Evolutionary conservation across 768 basidiomycete genomes (phyloP).

Genomic region (Leucocoprinus birnbaumii): DNA sequence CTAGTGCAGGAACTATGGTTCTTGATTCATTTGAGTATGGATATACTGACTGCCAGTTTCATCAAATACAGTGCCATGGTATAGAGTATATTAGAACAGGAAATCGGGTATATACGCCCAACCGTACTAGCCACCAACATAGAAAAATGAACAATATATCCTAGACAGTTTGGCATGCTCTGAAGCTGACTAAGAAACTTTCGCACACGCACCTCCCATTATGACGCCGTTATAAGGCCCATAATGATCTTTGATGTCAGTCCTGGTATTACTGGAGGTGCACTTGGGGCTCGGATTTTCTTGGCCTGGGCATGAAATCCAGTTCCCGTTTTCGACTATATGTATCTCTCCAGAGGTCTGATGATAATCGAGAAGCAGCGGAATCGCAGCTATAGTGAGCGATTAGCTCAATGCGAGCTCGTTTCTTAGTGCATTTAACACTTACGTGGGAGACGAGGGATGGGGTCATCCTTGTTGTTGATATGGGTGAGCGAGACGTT

Average conservation of each 20-base stretch:
- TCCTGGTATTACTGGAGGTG: constrained; percentile 39
- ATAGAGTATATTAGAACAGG: no score
- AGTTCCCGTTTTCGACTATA: constrained; percentile 43
- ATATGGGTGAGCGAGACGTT: constrained; percentile 50
- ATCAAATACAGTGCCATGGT: no score
- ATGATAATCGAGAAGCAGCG: constrained; percentile 35
- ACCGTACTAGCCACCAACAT: no score
- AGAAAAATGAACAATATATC: no score
- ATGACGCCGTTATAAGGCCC: constrained; percentile 25
- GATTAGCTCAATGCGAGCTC: not conserved
- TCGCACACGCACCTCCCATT: not conserved
- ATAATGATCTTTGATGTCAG: constrained; percentile 35
- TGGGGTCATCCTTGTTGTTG: constrained; percentile 49
- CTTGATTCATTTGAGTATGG: no score
- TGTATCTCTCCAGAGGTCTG: constrained; percentile 50
- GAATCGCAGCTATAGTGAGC: not conserved
- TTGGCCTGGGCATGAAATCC: constrained; percentile 55
- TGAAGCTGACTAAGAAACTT: no score
- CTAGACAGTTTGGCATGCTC: no score
- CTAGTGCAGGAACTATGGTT: no score
- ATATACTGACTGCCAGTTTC: no score
- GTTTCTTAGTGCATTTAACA: not conserved
- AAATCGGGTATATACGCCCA: no score
- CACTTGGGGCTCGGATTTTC: constrained; percentile 52
- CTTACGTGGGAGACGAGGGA: constrained; percentile 39